Base-by-base conservation (phyloP, 2,329 filamentous ascomycete species). In the Phoma herbarum region DNA sequence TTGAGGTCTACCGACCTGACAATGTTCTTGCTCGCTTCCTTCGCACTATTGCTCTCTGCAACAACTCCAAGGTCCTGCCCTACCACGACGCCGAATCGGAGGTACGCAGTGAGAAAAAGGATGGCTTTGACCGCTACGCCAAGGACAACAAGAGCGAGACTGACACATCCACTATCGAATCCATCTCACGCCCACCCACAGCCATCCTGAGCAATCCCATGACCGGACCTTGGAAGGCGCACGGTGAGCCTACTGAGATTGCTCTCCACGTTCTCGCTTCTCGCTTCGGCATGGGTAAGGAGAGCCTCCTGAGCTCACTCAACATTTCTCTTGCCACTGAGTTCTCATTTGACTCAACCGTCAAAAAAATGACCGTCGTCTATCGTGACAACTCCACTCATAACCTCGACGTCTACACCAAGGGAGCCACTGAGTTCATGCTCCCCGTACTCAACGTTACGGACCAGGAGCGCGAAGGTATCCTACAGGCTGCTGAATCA, bases 61-160 rank as follows among this genome's bases (percentile, higher is more conserved):
- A 78, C 61, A 69, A 77, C 50, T 74, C 77, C 23, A 75, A 75
- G 52, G 69, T 78, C 14, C 66, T 69, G 26, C 69, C 71, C 8
- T 52, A 64, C 2, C 44, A 59, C n/a, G 67, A 71, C 4, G 22
- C 55, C 3, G 60, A 48, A 18, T 20, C 51, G 83, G 57, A 77
- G 85, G 60, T 80, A 89, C 45, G 84, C 82, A 57, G 81, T 80
- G 25, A 81, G 78, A 63, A 81, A 81, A 67, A 84, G 79, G 49
- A 83, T 78, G 61, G 75, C 77, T 29, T 63, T 3, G 71, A 73
- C 12, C 65, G 66, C n/a, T 60, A 52, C 28, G 18, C 35, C 23
- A 69, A 54, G 39, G 71, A 72, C 31, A 68, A 73, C 46, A 72
- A 72, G 18, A 70, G 68, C 20, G 71, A 74, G 42, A 75, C 74